These are phyloP conservation scores for Fraxinus platypoda DNA, from an alignment of 305 asterid genomes.

Conservation along the genomic window DNA sequence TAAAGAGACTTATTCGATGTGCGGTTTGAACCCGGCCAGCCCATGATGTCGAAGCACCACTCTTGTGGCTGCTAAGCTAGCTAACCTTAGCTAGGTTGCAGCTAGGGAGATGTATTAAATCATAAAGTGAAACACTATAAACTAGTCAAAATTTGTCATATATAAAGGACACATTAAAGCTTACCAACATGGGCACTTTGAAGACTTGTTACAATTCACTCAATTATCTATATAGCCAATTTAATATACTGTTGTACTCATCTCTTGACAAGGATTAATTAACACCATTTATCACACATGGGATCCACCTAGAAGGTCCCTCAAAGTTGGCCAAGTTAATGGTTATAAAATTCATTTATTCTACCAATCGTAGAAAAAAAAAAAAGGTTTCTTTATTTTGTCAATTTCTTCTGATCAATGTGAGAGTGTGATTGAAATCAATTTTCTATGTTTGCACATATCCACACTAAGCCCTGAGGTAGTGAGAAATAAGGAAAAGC, in stretches of 20 bases:
- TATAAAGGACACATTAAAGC: background rate
- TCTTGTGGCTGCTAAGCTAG: background rate
- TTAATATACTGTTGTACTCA: background rate
- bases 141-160: background rate
- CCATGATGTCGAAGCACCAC: background rate
- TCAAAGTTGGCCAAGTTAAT: slow-evolving; percentile 31
- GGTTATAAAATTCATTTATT: background rate
- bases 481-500: background rate
- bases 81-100: background rate
- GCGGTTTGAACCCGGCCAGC: background rate
- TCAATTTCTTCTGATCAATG: background rate
- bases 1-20: background rate
- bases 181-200: background rate
- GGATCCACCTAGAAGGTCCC: background rate
- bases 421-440: background rate
- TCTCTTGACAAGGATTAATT: background rate
- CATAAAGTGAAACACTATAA: background rate
- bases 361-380: background rate
- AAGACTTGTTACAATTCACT: background rate
- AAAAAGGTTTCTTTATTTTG: background rate
- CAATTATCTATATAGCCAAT: background rate
- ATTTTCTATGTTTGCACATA: background rate
- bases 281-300: background rate
- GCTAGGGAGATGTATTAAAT: background rate
- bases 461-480: background rate